phyloP scores from a whole-genome alignment of 2,329 filamentous ascomycete genomes.

The Pseudocercospora cruenta region DNA sequence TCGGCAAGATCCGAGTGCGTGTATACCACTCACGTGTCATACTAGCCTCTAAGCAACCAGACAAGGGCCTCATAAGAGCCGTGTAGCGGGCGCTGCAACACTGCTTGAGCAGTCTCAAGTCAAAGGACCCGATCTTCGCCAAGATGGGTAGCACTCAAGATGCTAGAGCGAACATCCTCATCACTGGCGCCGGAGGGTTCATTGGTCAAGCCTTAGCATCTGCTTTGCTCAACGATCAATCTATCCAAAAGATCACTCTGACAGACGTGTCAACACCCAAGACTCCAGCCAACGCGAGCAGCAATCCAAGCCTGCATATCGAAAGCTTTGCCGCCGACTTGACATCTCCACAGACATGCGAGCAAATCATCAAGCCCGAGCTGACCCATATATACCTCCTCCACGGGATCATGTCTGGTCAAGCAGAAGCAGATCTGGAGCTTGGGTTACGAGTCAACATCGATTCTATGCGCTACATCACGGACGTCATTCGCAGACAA shows the following conservation, averaged over 20 bases:
- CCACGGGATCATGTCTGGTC: conserved; percentile 53
- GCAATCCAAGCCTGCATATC: neutral
- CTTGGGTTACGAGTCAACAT: conserved; percentile 50
- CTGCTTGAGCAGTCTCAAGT: neutral
- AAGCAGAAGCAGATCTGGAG: conserved; percentile 51
- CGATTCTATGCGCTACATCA: conserved; percentile 47
- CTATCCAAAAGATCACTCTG: conserved; percentile 31
- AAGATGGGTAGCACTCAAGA: neutral
- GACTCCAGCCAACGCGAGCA: neutral
- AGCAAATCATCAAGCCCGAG: conserved; percentile 35
- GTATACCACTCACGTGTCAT: neutral
- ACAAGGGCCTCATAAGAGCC: neutral
- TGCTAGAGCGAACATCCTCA: conserved; percentile 35
- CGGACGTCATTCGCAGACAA: conserved; percentile 45
- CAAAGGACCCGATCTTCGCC: neutral
- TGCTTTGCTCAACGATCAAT: conserved; percentile 42
- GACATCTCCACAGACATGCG: neutral
- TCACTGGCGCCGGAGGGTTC: conserved; percentile 52
- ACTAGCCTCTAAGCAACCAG: neutral
- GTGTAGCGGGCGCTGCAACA: neutral
- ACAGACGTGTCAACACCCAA: neutral
- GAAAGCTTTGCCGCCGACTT: neutral
- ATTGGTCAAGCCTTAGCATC: conserved; percentile 50
- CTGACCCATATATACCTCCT: conserved; percentile 52
- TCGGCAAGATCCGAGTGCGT: neutral